These are phyloP conservation scores for Chaetomiaceae sp. DNA, from an alignment of 2,329 filamentous ascomycete genomes.

Conservation along the genomic window DNA sequence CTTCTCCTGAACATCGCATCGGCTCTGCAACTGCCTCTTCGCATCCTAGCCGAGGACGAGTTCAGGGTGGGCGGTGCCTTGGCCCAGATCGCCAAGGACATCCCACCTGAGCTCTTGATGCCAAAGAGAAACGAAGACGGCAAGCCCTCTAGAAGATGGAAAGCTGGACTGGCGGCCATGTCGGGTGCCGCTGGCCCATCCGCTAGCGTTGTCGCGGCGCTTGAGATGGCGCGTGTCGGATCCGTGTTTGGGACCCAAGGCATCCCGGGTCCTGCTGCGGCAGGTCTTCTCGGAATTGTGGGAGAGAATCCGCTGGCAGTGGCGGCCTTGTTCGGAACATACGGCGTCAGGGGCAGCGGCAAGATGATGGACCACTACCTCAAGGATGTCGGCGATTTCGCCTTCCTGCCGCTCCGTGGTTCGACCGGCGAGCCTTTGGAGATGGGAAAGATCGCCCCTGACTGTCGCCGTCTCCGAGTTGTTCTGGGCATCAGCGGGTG, in stretches of 20 bases:
- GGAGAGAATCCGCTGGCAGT: constrained; percentile 76
- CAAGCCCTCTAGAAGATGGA: constrained; percentile 64
- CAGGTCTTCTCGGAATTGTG: constrained; percentile 73
- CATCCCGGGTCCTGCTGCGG: constrained; percentile 67
- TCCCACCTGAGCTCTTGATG: constrained; percentile 61
- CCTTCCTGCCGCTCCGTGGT: constrained; percentile 69
- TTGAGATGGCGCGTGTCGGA: constrained; percentile 75
- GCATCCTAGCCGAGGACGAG: constrained; percentile 66
- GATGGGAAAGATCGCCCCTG: constrained; percentile 49
- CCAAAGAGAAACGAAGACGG: constrained; percentile 61
- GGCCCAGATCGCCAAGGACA: constrained; percentile 64
- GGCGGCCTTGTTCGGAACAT: constrained; percentile 87
- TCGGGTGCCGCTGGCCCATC: constrained; percentile 65
- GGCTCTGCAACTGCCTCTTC: constrained; percentile 64
- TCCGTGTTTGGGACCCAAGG: constrained; percentile 73
- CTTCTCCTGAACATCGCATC: constrained; percentile 66
- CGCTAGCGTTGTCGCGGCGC: constrained; percentile 69
- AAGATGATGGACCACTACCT: constrained; percentile 87
- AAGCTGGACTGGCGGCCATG: constrained; percentile 52
- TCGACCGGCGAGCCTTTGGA: constrained; percentile 38
- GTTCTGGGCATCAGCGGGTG: constrained; percentile 81
- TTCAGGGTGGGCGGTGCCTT: constrained; percentile 69
- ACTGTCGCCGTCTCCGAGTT: constrained; percentile 69
- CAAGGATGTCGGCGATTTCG: constrained; percentile 83
- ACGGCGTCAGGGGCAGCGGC: constrained; percentile 74